Evolutionary conservation across 2,329 filamentous ascomycete species (phyloP).

Genomic region (Beauveria rudraprayagi): DNA sequence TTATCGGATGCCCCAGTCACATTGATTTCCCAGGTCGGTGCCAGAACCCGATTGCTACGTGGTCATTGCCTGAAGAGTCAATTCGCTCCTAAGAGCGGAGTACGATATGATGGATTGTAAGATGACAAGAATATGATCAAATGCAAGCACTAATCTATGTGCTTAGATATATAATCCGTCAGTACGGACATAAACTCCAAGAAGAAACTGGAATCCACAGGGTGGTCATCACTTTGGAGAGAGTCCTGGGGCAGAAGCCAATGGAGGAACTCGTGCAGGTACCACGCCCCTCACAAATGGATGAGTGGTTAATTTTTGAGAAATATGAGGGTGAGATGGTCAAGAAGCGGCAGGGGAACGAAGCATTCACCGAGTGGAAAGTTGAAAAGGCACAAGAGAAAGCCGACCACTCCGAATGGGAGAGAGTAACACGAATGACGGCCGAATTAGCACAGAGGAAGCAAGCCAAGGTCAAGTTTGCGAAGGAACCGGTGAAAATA

Average conservation of each 20-base stretch:
- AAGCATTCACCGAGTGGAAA: slow-evolving; percentile 34
- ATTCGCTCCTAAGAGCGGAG: slow-evolving; percentile 41
- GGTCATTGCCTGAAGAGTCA: slow-evolving; percentile 42
- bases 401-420: slow-evolving; percentile 21
- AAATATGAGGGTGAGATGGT: slow-evolving; percentile 36
- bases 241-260: slow-evolving; percentile 31
- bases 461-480: neutral
- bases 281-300: slow-evolving; percentile 45
- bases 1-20: slow-evolving; percentile 39
- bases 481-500: neutral
- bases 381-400: slow-evolving; percentile 24
- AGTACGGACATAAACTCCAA: slow-evolving; percentile 38
- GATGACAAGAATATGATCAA: slow-evolving; percentile 17
- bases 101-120: slow-evolving; percentile 52
- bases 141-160: neutral
- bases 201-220: slow-evolving; percentile 31
- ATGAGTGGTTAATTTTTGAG: slow-evolving; percentile 47
- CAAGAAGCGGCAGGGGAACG: slow-evolving; percentile 30
- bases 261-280: slow-evolving; percentile 36
- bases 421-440: slow-evolving; percentile 20
- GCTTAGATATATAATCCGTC: slow-evolving; percentile 39
- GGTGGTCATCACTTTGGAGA: slow-evolving; percentile 39
- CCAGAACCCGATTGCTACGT: slow-evolving; percentile 43
- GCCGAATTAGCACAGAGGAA: slow-evolving; percentile 17
- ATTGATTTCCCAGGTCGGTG: slow-evolving; percentile 41